These are phyloP conservation scores for Candida dajiaensis DNA, from an alignment of 805 yeast species.

Conservation along the genomic window DNA sequence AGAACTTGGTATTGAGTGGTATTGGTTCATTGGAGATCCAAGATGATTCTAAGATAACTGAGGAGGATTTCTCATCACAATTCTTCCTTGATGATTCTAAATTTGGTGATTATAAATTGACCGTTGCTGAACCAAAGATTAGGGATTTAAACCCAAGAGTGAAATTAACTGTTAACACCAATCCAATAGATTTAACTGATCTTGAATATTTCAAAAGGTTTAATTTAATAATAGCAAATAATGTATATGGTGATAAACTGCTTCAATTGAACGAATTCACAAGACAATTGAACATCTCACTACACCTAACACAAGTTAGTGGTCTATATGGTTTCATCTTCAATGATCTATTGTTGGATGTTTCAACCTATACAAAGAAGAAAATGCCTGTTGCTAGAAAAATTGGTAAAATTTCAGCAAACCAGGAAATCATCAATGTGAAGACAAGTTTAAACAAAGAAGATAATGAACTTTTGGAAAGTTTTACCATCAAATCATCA, in stretches of 20 bases:
- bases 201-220: slow-evolving; percentile 43
- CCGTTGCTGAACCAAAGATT: slow-evolving; percentile 49
- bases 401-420: slow-evolving; percentile 41
- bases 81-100: slow-evolving; percentile 59
- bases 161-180: slow-evolving; percentile 39
- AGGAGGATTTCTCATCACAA: slow-evolving; percentile 65
- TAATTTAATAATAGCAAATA: slow-evolving; percentile 74
- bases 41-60: slow-evolving; percentile 49
- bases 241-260: slow-evolving; percentile 39
- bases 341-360: slow-evolving; percentile 67
- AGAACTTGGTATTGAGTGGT: slow-evolving; percentile 85
- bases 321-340: slow-evolving; percentile 84
- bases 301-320: slow-evolving; percentile 62
- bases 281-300: slow-evolving; percentile 51
- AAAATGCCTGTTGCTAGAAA: slow-evolving; percentile 43
- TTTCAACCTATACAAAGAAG: slow-evolving; percentile 46
- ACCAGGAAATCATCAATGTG: slow-evolving; percentile 38
- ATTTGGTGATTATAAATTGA: slow-evolving; percentile 51
- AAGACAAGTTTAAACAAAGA: slow-evolving; percentile 26
- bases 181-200: slow-evolving; percentile 15
- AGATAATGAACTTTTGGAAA: slow-evolving; percentile 31
- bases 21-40: slow-evolving; percentile 69
- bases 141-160: slow-evolving; percentile 80
- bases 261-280: slow-evolving; percentile 46
- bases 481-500: slow-evolving; percentile 30